Base-by-base conservation (phyloP, 1,139 yeast species). In the Geotrichum reessii region DNA sequence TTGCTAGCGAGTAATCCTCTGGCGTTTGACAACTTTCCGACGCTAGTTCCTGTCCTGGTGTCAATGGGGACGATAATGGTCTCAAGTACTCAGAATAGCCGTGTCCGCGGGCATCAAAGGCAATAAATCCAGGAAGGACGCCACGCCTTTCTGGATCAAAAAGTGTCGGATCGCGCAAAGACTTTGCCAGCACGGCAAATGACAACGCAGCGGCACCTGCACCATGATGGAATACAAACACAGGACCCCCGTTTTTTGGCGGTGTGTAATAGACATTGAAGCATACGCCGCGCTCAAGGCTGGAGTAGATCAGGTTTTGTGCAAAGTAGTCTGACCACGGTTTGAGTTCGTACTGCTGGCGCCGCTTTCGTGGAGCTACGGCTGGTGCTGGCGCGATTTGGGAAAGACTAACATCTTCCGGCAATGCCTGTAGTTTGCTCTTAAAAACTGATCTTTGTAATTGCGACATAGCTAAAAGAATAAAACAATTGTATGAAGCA, bases 161-260 rank as follows among this genome's bases (percentile, higher is more conserved):
- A 56, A 47, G 68, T 50, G 63, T 3, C 17, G 40, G 40, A 12
- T 33, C 62, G n/a, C 64, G 60, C 56, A 81, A 56, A 14, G 73
- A 67, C 62, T 70, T 73, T 0, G 83, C 73, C 40, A 86, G 69
- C 42, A 74, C 72, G 0, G 89, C 89, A 75, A 88, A 93, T 0
- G 97, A 79, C 74, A 89, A 75, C 0, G 87, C 90, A 2, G 89
- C 82, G 1, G 97, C 91, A 0, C 98, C 99, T 0, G 97, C 97
- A 4, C 99, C 99, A 71, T 93, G 99, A 63, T 89, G 95, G 64
- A 85, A 84, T 1, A 92, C 74, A 64, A 87, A 83, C 1, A 90
- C 68, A 0, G 95, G 86, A 0, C 80, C 76, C 0, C 71, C 67
- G 1, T 58, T 58, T 2, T 66, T 58, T 0, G 96, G 93, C 0